Evolutionary conservation across 2,329 filamentous ascomycete species (phyloP).

Genomic region (Beauveria australis): DNA sequence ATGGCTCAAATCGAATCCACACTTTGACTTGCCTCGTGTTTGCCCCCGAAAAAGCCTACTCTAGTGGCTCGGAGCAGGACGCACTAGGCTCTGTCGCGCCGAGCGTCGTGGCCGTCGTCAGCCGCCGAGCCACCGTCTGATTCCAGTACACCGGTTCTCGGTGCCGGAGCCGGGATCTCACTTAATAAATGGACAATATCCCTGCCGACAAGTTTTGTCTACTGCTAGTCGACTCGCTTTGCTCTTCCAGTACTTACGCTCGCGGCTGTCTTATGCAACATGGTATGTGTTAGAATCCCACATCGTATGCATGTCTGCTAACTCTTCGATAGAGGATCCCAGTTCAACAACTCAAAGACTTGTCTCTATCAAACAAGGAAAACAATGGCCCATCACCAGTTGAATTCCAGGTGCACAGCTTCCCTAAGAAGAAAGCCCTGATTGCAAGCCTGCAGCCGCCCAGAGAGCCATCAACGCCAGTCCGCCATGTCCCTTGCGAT

Average conservation of each 20-base stretch:
- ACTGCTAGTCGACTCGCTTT: background rate
- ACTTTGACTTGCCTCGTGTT: background rate
- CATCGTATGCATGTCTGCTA: background rate
- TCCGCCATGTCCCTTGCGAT: constrained; percentile 44
- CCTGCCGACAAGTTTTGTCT: background rate
- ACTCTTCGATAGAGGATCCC: background rate
- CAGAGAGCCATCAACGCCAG: constrained; percentile 19
- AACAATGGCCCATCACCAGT: background rate
- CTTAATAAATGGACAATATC: background rate
- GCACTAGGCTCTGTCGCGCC: background rate
- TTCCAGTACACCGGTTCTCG: background rate
- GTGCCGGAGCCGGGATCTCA: background rate
- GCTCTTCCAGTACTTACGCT: background rate
- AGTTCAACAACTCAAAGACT: background rate
- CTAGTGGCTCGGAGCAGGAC: background rate
- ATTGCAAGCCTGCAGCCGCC: constrained; percentile 41
- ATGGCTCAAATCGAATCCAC: background rate
- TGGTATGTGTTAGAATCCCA: background rate
- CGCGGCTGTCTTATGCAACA: background rate
- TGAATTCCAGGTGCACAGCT: background rate
- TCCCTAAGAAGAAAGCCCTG: constrained; percentile 20
- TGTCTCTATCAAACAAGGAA: background rate
- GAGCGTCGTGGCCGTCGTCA: constrained; percentile 3
- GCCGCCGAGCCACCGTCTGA: constrained; percentile 9
- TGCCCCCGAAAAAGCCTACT: constrained; percentile 4